A percentile compares a stretch with the other conserved stretches of the same genome.
These are phyloP conservation scores for Penicillium frequentans DNA, from an alignment of 2,329 filamentous ascomycete species.

Conservation along the genomic window DNA sequence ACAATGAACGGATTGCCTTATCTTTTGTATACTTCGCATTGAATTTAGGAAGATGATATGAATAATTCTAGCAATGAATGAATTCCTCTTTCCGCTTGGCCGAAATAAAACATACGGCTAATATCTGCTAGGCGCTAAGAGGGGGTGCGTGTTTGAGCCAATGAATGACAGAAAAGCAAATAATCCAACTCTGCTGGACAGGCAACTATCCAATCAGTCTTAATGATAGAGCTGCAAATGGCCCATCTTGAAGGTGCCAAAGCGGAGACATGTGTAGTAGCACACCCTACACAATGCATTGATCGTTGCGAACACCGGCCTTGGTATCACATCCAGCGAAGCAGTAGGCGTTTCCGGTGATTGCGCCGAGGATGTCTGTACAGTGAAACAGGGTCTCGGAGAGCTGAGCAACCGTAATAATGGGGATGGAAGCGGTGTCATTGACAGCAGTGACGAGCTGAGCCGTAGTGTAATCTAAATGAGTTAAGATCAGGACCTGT, in stretches of 20 bases:
- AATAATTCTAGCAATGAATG: constrained; percentile 5
- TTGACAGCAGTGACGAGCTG: constrained; percentile 15
- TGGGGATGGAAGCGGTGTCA: constrained; percentile 15
- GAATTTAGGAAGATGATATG: neutral
- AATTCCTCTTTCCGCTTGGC: neutral
- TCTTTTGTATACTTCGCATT: neutral
- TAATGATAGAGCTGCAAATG: neutral
- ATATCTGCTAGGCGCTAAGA: constrained; percentile 1
- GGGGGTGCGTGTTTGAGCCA: constrained; percentile 3
- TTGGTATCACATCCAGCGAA: constrained; percentile 18
- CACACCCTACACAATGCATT: constrained; percentile 13
- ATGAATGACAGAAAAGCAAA: neutral
- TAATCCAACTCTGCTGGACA: neutral
- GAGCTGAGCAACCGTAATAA: constrained; percentile 3
- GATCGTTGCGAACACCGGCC: constrained; percentile 14
- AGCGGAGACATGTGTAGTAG: neutral
- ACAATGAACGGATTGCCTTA: neutral
- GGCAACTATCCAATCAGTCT: neutral
- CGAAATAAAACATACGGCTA: neutral
- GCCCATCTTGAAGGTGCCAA: neutral
- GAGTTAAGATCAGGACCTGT: neutral
- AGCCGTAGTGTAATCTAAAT: constrained; percentile 9
- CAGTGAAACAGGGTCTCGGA: constrained; percentile 19
- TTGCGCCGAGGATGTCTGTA: constrained; percentile 14
- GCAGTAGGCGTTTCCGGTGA: constrained; percentile 19